Conservation (phyloP, 2,329 filamentous ascomycete species). For the Sphaerulina vaccinii region DNA sequence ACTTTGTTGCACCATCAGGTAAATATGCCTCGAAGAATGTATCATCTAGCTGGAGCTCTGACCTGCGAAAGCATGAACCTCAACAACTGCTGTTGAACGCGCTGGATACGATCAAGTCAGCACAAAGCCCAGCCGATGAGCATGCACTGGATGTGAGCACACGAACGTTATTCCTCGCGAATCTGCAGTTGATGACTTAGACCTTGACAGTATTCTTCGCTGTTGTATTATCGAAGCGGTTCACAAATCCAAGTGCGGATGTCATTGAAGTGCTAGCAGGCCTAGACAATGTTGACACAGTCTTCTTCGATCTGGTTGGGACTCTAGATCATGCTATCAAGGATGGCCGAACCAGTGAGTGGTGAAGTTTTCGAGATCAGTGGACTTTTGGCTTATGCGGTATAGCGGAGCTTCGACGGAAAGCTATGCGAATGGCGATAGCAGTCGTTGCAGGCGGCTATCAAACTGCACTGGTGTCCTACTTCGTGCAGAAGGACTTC, state of each 20-base stretch:
- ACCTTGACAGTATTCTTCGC: slow-evolving; percentile 87
- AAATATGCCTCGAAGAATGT: slow-evolving; percentile 13
- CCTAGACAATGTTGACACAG: slow-evolving; percentile 78
- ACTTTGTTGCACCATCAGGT: slow-evolving; percentile 75
- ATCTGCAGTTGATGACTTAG: slow-evolving; percentile 55
- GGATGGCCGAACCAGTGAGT: slow-evolving; percentile 67
- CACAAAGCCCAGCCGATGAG: slow-evolving; percentile 62
- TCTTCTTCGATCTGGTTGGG: slow-evolving; percentile 85
- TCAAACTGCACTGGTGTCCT: slow-evolving; percentile 88
- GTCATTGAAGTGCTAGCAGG: slow-evolving; percentile 88
- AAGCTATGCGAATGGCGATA: slow-evolving; percentile 77
- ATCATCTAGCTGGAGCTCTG: neutral
- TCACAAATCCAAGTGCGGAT: slow-evolving; percentile 92
- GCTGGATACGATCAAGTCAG: slow-evolving; percentile 65
- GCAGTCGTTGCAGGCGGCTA: slow-evolving; percentile 91
- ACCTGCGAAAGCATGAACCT: slow-evolving; percentile 56
- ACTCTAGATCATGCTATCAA: slow-evolving; percentile 80
- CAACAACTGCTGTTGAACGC: slow-evolving; percentile 75
- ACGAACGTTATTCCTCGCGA: slow-evolving; percentile 1
- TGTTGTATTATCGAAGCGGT: slow-evolving; percentile 80
- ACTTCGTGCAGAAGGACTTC: slow-evolving; percentile 90
- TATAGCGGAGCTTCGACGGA: slow-evolving; percentile 70
- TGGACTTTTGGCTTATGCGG: slow-evolving; percentile 3
- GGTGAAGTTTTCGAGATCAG: neutral
- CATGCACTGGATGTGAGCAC: slow-evolving; percentile 79